Conservation (phyloP, 306 rosid species). For the Ceratonia siliqua region DNA sequence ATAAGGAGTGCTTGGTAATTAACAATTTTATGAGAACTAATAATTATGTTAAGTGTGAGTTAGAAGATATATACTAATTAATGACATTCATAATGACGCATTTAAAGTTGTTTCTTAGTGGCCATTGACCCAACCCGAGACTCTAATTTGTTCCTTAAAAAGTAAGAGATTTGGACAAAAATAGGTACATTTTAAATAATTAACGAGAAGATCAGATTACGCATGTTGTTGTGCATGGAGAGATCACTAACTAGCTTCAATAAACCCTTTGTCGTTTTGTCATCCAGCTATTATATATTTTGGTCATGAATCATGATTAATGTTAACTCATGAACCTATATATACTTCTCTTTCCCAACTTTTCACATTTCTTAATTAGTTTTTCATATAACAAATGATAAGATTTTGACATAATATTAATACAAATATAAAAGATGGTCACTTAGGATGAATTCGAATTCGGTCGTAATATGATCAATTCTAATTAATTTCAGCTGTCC, state of each 20-base stretch:
- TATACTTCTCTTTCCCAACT: background rate
- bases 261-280: conserved; percentile 32
- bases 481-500: too few relatives aligned
- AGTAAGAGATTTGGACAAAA: background rate
- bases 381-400: too few relatives aligned
- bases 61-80: background rate
- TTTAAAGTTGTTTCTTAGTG: conserved; percentile 1
- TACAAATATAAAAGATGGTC: too few relatives aligned
- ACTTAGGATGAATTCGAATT: too few relatives aligned
- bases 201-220: background rate
- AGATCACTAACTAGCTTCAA: conserved; percentile 4
- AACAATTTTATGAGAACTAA: background rate
- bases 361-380: background rate
- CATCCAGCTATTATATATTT: conserved; percentile 7
- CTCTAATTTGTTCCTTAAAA: background rate
- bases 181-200: background rate
- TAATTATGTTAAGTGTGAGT: background rate
- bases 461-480: too few relatives aligned
- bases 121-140: background rate
- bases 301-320: background rate
- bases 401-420: too few relatives aligned
- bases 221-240: conserved; percentile 10
- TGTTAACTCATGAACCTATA: too few relatives aligned
- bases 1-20: background rate
- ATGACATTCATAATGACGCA: background rate